Conservation (phyloP, 176 grass and related monocot genomes). For the Puccinellia tenuiflora region DNA sequence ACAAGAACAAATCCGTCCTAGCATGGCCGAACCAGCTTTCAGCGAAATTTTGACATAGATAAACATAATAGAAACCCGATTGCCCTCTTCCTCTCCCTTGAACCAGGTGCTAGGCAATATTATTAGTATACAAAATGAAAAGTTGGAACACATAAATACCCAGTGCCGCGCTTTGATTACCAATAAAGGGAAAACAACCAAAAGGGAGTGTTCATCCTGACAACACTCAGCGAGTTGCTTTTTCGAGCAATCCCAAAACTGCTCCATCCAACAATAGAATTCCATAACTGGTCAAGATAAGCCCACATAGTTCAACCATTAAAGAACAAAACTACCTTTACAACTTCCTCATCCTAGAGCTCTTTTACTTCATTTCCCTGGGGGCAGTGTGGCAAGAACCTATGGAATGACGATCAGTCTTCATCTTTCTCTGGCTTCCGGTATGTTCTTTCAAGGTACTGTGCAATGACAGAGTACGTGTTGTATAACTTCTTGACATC, state of each 20-base stretch:
- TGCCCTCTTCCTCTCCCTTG: too few relatives aligned
- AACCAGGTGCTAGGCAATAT: too few relatives aligned
- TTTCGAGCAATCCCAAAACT: background rate
- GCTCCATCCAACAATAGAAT: background rate
- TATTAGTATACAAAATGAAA: too few relatives aligned
- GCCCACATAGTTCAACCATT: background rate
- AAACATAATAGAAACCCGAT: too few relatives aligned
- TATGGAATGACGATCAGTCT: conserved; percentile 29
- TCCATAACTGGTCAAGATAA: background rate
- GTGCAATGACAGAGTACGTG: conserved; percentile 47
- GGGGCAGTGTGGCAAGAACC: background rate
- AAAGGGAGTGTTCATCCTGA: background rate
- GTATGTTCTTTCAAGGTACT: conserved; percentile 55
- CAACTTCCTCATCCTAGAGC: background rate
- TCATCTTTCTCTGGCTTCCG: conserved; percentile 58
- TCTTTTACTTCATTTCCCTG: background rate
- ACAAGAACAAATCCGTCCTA: too few relatives aligned
- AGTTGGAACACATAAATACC: too few relatives aligned
- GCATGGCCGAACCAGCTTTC: too few relatives aligned
- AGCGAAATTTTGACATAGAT: too few relatives aligned
- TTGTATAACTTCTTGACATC: conserved; percentile 62
- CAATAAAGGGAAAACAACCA: background rate
- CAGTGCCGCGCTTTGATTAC: too few relatives aligned
- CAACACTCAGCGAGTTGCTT: background rate
- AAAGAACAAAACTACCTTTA: background rate